A percentile compares a stretch with the other conserved stretches of the same genome.
phyloP scores from a whole-genome alignment of 139 green algal species.

The Chlamydomonas asymmetrica region DNA sequence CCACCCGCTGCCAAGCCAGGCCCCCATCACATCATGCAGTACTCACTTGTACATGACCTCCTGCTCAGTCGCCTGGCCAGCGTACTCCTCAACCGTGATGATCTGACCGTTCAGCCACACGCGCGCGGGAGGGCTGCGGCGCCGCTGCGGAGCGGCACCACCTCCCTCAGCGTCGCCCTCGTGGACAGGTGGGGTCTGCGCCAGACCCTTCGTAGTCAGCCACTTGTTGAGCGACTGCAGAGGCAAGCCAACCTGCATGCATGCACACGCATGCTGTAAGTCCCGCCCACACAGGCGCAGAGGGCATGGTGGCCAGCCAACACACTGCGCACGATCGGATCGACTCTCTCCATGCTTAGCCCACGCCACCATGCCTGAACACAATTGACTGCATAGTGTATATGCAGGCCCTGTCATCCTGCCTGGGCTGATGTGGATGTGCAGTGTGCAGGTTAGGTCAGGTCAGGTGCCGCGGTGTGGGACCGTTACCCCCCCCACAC shows the following conservation, averaged over 20 bases:
- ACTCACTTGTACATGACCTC: slow-evolving; percentile 39
- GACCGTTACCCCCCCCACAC: not conserved
- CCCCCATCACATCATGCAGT: not conserved
- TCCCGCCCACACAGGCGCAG: not conserved
- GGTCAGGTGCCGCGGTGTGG: not conserved
- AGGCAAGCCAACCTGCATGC: not conserved
- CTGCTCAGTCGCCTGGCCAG: slow-evolving; percentile 9
- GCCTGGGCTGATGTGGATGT: too few relatives aligned
- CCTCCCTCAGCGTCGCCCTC: not conserved
- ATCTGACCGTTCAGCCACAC: slow-evolving; percentile 48
- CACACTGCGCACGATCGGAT: not conserved
- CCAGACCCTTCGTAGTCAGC: not conserved
- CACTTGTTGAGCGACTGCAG: not conserved
- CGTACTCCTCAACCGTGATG: not conserved
- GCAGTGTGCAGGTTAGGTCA: too few relatives aligned
- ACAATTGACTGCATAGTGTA: too few relatives aligned
- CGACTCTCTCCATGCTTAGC: too few relatives aligned
- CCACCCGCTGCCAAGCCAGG: not conserved
- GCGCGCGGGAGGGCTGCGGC: not conserved
- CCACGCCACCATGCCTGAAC: not conserved
- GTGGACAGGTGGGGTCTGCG: not conserved
- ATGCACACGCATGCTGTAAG: not conserved
- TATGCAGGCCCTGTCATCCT: too few relatives aligned
- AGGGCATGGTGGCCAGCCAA: not conserved
- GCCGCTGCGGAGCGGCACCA: not conserved